Percentiles rank a stretch among this genome's conserved stretches.
Conservation (phyloP, 2,329 filamentous ascomycete genomes). For the Pseudonectria foliicola region DNA sequence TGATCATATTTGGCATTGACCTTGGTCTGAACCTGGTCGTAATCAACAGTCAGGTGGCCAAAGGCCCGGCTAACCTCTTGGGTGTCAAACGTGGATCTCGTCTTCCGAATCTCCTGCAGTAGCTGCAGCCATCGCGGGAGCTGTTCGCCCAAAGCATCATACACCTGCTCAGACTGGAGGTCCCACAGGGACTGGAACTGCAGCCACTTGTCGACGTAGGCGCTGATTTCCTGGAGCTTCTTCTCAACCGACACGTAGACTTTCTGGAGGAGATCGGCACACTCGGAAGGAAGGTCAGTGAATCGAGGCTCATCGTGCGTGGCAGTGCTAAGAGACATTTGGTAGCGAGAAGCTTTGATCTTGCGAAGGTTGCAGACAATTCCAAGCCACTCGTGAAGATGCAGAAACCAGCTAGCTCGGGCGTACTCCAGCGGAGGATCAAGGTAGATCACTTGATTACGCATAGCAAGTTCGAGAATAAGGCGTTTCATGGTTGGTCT, state of each 20-base stretch:
- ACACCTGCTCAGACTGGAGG: conserved; percentile 90
- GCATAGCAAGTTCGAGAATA: conserved; percentile 92
- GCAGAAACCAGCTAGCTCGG: conserved; percentile 85
- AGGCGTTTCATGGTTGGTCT: conserved; percentile 63
- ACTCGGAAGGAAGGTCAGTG: conserved; percentile 75
- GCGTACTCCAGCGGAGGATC: conserved; percentile 90
- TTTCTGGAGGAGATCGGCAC: conserved; percentile 67
- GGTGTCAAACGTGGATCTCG: conserved; percentile 92
- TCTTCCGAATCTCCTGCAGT: conserved; percentile 94
- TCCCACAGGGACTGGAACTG: conserved; percentile 99
- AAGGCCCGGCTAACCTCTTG: conserved; percentile 90
- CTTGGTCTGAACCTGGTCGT: conserved; percentile 96
- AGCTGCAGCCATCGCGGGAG: conserved; percentile 89
- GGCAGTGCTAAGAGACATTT: conserved; percentile 70
- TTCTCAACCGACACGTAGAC: conserved; percentile 80
- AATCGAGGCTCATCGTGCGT: conserved; percentile 66
- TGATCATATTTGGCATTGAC: conserved; percentile 99
- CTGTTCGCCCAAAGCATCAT: conserved; percentile 84
- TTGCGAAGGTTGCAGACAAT: conserved; percentile 87
- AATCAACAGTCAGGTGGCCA: conserved; percentile 91
- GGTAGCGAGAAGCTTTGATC: conserved; percentile 91
- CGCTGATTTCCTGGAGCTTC: conserved; percentile 70
- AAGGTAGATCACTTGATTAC: conserved; percentile 93
- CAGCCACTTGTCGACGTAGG: conserved; percentile 95
- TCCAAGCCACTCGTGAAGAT: conserved; percentile 89